A percentile compares a stretch with the other conserved stretches of the same genome.
These are phyloP conservation scores for Cronartium ribicola DNA, from an alignment of 1,284 basidiomycete species.

Conservation along the genomic window DNA sequence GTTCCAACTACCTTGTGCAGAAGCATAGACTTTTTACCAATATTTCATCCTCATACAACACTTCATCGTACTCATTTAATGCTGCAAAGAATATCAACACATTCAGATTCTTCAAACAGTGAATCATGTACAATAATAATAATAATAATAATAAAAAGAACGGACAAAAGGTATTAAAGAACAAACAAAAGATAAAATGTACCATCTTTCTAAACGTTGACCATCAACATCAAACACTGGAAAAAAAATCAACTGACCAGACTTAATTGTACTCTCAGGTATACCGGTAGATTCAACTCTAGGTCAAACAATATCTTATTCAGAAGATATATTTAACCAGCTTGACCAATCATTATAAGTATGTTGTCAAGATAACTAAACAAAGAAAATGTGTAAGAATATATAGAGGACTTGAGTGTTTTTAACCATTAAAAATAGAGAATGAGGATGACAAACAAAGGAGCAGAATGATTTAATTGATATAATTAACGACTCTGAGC, in stretches of 20 bases:
- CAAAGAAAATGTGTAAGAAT: slow-evolving; percentile 47
- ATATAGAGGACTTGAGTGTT: neutral
- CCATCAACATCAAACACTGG: slow-evolving; percentile 84
- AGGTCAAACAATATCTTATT: slow-evolving; percentile 64
- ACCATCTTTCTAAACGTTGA: slow-evolving; percentile 71
- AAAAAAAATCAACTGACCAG: slow-evolving; percentile 49
- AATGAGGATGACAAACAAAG: neutral
- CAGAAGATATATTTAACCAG: slow-evolving; percentile 61
- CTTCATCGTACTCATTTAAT: slow-evolving; percentile 36
- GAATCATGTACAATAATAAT: slow-evolving; percentile 12
- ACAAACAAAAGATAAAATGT: too few species aligned
- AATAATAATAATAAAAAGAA: neutral
- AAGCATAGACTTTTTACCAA: neutral
- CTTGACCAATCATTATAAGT: slow-evolving; percentile 67
- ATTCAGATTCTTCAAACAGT: slow-evolving; percentile 40
- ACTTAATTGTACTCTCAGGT: slow-evolving; percentile 79
- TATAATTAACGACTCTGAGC: slow-evolving; percentile 10
- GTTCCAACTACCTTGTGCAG: too few species aligned
- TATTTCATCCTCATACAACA: slow-evolving; percentile 30
- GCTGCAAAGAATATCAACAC: slow-evolving; percentile 37
- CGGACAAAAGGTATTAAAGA: neutral
- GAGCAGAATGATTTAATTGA: slow-evolving; percentile 33
- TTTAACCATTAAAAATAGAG: neutral
- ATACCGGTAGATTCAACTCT: slow-evolving; percentile 86
- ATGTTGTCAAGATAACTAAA: slow-evolving; percentile 67